Conservation (phyloP, 2,329 filamentous ascomycete genomes). For the Pseudogymnoascus pannorum region DNA sequence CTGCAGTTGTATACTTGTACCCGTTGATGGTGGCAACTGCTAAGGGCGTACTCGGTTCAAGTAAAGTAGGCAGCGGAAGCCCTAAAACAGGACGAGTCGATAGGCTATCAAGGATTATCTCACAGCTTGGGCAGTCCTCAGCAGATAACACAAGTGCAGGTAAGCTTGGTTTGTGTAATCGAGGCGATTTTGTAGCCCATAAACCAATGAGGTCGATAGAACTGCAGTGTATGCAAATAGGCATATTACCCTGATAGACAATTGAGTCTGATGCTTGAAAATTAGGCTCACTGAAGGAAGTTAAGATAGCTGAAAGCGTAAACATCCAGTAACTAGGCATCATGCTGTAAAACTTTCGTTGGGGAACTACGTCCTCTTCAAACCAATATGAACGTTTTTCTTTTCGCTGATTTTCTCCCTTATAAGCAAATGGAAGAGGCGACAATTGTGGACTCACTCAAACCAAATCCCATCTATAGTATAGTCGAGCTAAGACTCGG, state of each 20-base stretch:
- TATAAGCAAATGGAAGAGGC: background rate
- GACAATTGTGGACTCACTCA: too few species aligned
- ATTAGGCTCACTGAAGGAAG: background rate
- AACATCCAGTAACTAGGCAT: too few species aligned
- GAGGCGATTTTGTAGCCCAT: background rate
- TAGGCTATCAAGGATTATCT: background rate
- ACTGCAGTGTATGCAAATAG: background rate
- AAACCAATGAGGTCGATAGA: background rate
- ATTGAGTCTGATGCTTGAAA: background rate
- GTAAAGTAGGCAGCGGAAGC: background rate
- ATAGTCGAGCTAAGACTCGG: too few species aligned
- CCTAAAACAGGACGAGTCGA: background rate
- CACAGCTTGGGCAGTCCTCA: background rate
- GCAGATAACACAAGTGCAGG: background rate
- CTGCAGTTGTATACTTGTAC: background rate
- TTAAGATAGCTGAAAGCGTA: too few species aligned
- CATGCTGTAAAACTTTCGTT: background rate
- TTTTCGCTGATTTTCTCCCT: background rate
- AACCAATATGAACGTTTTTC: background rate
- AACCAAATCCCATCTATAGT: too few species aligned
- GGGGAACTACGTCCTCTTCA: background rate
- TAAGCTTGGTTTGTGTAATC: background rate
- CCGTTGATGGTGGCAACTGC: background rate
- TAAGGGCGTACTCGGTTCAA: background rate
- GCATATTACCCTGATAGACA: background rate